These are phyloP conservation scores for Pleurotus salmoneostramineus DNA, from an alignment of 768 basidiomycete genomes.

Conservation along the genomic window DNA sequence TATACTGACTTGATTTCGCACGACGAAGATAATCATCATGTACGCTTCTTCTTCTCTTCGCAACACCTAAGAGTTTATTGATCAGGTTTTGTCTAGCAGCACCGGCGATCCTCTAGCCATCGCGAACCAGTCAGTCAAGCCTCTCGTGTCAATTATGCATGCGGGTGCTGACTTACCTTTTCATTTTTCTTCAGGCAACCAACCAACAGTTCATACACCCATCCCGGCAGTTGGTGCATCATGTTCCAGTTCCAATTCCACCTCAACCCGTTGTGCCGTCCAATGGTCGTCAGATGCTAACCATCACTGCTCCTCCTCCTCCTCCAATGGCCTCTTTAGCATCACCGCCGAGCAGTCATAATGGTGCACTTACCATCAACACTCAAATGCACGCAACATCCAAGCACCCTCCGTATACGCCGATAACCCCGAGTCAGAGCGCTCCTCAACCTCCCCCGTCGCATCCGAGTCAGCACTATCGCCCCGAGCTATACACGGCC, in stretches of 20 bases:
- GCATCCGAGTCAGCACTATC: not conserved
- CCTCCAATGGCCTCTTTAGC: not conserved
- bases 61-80: not conserved
- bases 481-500: not conserved
- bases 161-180: too few relatives aligned
- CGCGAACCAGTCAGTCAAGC: not conserved
- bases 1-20: not conserved
- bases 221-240: too few relatives aligned
- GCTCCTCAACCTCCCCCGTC: not conserved
- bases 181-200: too few relatives aligned
- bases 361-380: conserved; percentile 2
- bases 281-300: not conserved
- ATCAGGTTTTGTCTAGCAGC: not conserved
- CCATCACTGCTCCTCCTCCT: too few relatives aligned
- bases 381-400: not conserved
- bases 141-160: too few relatives aligned
- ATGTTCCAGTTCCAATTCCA: too few relatives aligned
- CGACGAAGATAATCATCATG: not conserved
- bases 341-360: not conserved
- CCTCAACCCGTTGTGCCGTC: not conserved
- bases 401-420: not conserved
- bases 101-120: not conserved
- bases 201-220: too few relatives aligned
- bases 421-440: not conserved
- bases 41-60: not conserved